Base-by-base conservation (phyloP, 129 eudicot genomes). In the Escallonia herrerae region DNA sequence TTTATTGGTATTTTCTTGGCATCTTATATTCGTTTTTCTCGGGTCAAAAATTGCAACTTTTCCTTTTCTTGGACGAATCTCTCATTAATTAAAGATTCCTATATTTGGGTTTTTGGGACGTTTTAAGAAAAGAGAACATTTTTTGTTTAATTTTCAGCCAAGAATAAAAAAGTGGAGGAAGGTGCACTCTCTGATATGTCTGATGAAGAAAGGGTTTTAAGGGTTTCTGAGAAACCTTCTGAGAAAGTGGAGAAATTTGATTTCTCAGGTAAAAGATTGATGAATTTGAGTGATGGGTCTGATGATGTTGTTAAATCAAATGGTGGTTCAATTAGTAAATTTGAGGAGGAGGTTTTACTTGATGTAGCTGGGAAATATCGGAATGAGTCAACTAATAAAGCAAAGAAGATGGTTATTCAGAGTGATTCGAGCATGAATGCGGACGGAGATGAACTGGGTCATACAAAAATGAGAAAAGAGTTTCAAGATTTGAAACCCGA, bases 201-300 rank as follows among this genome's bases (percentile, higher is more conserved):
- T 14, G 83, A 74, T 56, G 90, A 86, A 69, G 91, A 83, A 78
- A 86, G 81, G 70, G 44, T 73, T 43, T 87, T 58, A 14, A 71
- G 15, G 43, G 51, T 64, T 60, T 15, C 77, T 50, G 77, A 80
- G 58, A 73, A 68, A 68, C 58, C 63, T 56, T 62, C 78, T 8
- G 82, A 77, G 56, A 82, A 83, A 71, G 44, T 73, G 15, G 83
- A 67, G 58, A 84, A 84, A 67, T 48, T 58, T 44, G 72, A 73
- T 61, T 43, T 57, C 66, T 64, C 75, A 2, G 88, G 77, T 53
- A 72, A 71, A 62, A 77, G 77, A 63, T 79, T 74, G 40, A 68
- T 56, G 76, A 82, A 65, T 63, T 58, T 63, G 80, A 66, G 66
- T 77, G 75, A 78, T 58, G 84, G 70, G 37, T 77, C 84, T 54